Conservation (phyloP, 108 stramenopile species). For the Nannochloropsis gaditana region DNA sequence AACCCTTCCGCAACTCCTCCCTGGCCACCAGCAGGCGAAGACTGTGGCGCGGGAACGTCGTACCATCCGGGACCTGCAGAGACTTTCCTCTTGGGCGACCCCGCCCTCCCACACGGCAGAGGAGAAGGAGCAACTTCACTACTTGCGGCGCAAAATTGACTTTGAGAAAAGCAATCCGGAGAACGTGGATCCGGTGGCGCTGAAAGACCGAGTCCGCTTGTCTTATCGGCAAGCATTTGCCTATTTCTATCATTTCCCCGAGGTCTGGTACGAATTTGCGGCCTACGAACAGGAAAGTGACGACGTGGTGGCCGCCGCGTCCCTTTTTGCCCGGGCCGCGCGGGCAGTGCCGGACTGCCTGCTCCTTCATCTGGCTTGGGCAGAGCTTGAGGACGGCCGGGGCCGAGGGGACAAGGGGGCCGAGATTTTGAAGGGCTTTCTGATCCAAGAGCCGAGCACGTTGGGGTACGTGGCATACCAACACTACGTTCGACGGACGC, state of each 20-base stretch:
- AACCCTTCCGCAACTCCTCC: background rate
- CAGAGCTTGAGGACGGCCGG: slow-evolving; percentile 37
- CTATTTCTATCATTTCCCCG: slow-evolving; percentile 36
- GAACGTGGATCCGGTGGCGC: slow-evolving; percentile 29
- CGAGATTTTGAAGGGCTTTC: slow-evolving; percentile 28
- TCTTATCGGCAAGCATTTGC: slow-evolving; percentile 35
- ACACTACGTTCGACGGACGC: slow-evolving; percentile 35
- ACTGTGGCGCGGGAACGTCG: slow-evolving; percentile 30
- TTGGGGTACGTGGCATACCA: slow-evolving; percentile 38
- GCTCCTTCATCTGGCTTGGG: slow-evolving; percentile 32
- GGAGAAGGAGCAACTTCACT: slow-evolving; percentile 24
- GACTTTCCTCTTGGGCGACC: slow-evolving; percentile 19
- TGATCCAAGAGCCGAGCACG: slow-evolving; percentile 29
- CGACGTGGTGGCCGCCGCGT: slow-evolving; percentile 29
- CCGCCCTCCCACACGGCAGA: slow-evolving; percentile 29
- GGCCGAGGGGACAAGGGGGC: slow-evolving; percentile 28
- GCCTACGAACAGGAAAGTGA: slow-evolving; percentile 28
- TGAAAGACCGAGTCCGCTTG: slow-evolving; percentile 28
- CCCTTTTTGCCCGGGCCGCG: slow-evolving; percentile 25
- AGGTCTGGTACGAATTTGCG: slow-evolving; percentile 41
- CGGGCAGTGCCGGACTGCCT: slow-evolving; percentile 32
- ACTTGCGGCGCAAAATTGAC: slow-evolving; percentile 30
- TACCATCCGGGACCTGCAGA: slow-evolving; percentile 22
- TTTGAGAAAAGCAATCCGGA: slow-evolving; percentile 35
- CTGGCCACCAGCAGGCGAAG: slow-evolving; percentile 34